phyloP scores from a whole-genome alignment of 352 stramenopile genomes.

The Phytopythium sindhum region DNA sequence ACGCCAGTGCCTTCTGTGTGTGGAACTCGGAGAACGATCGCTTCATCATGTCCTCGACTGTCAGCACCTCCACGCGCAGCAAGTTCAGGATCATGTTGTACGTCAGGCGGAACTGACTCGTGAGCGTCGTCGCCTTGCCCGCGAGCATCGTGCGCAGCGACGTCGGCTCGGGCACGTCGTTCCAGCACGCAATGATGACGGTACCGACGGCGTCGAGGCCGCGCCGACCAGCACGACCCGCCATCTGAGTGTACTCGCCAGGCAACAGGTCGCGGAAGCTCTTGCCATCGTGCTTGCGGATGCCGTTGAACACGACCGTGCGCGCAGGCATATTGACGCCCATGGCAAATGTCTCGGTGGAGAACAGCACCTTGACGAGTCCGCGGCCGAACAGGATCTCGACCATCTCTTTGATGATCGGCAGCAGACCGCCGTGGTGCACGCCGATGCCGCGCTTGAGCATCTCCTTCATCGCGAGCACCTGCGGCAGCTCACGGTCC shows the following conservation, averaged over 20 bases:
- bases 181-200: conserved; percentile 96
- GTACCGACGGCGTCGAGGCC: conserved; percentile 96
- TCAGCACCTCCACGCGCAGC: conserved; percentile 88
- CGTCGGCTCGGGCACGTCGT: conserved; percentile 96
- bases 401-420: conserved; percentile 99
- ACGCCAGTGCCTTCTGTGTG: conserved; percentile 84
- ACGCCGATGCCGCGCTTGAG: conserved; percentile 95
- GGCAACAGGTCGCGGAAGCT: conserved; percentile 87
- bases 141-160: conserved; percentile 95
- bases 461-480: conserved; percentile 97
- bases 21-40: conserved; percentile 96
- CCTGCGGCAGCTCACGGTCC: conserved; percentile 97
- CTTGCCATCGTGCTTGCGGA: conserved; percentile 97
- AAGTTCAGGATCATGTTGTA: conserved; percentile 99
- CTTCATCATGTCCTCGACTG: conserved; percentile 96
- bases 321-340: conserved; percentile 99
- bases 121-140: conserved; percentile 92
- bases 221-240: conserved; percentile 94
- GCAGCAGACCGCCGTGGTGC: conserved; percentile 96
- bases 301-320: conserved; percentile 96
- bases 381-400: conserved; percentile 98
- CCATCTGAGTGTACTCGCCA: conserved; percentile 96
- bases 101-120: conserved; percentile 97
- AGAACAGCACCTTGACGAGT: conserved; percentile 98
- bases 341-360: conserved; percentile 99